Percentiles rank a stretch among this genome's conserved stretches.
Conservation (phyloP, 306 rosid species). For the Fagus sylvatica region DNA sequence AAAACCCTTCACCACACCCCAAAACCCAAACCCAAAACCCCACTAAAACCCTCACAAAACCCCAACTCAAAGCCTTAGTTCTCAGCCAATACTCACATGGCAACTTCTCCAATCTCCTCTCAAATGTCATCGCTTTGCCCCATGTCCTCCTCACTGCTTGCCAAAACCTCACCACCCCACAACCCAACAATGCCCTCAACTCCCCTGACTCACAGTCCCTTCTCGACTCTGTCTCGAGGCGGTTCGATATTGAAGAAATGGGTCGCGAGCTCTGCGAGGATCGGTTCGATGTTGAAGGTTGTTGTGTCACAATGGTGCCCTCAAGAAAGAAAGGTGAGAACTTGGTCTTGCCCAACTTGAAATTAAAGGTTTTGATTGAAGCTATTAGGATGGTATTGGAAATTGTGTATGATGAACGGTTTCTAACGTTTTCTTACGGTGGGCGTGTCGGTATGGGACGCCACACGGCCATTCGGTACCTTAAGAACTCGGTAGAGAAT, state of each 20-base stretch:
- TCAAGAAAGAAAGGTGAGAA: slow-evolving; percentile 30
- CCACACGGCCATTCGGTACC: slow-evolving; percentile 68
- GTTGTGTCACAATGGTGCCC: slow-evolving; percentile 42
- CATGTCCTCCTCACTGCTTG: slow-evolving; percentile 70
- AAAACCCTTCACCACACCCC: slow-evolving; percentile 2
- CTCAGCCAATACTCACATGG: slow-evolving; percentile 52
- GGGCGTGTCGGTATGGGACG: slow-evolving; percentile 66
- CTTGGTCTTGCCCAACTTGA: slow-evolving; percentile 72
- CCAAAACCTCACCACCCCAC: slow-evolving; percentile 45
- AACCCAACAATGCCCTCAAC: neutral
- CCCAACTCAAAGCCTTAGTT: slow-evolving; percentile 66
- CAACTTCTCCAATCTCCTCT: slow-evolving; percentile 57
- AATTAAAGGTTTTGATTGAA: slow-evolving; percentile 77
- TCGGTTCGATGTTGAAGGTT: slow-evolving; percentile 54
- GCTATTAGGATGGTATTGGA: slow-evolving; percentile 59
- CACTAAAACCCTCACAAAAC: slow-evolving; percentile 38
- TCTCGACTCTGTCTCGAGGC: slow-evolving; percentile 28
- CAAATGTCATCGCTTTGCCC: slow-evolving; percentile 72
- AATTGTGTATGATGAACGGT: slow-evolving; percentile 56
- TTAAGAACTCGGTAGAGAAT: slow-evolving; percentile 56
- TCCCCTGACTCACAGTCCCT: slow-evolving; percentile 12
- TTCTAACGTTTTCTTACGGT: slow-evolving; percentile 57
- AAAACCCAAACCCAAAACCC: neutral
- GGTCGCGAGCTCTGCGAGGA: slow-evolving; percentile 48
- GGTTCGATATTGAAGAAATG: slow-evolving; percentile 46